Conservation (phyloP, 768 basidiomycete species). For the Pisolithus tinctorius region DNA sequence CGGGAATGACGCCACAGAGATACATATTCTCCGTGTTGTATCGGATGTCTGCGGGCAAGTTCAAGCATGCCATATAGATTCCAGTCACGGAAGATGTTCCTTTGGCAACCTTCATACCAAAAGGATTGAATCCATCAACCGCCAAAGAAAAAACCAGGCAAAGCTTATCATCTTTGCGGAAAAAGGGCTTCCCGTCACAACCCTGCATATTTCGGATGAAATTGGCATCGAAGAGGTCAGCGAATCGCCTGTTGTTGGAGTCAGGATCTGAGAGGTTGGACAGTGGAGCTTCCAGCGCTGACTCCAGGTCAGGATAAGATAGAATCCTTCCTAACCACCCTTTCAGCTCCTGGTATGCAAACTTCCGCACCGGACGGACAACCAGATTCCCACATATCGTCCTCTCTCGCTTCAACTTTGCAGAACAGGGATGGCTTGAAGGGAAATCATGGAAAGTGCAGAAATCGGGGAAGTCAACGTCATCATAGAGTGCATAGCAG, state of each 20-base stretch:
- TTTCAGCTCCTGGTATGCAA: slow-evolving; percentile 21
- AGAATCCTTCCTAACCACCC: slow-evolving; percentile 22
- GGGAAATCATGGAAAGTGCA: slow-evolving; percentile 13
- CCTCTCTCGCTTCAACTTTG: not conserved
- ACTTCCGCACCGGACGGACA: slow-evolving; percentile 7
- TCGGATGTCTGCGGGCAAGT: slow-evolving; percentile 28
- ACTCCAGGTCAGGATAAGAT: slow-evolving; percentile 20
- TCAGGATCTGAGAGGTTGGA: slow-evolving; percentile 7
- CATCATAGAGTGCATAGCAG: slow-evolving; percentile 20
- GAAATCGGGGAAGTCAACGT: slow-evolving; percentile 11
- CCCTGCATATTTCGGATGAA: slow-evolving; percentile 17
- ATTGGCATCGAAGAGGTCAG: slow-evolving; percentile 19
- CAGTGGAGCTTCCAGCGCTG: slow-evolving; percentile 15
- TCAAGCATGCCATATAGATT: slow-evolving; percentile 28
- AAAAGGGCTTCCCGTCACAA: slow-evolving; percentile 21
- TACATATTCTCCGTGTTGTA: too few relatives aligned
- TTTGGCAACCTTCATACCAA: slow-evolving; percentile 24
- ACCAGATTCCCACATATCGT: not conserved
- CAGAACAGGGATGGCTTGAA: slow-evolving; percentile 8
- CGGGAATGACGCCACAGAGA: slow-evolving; percentile 33
- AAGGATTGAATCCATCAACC: slow-evolving; percentile 7
- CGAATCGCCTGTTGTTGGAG: not conserved
- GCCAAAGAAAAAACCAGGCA: slow-evolving; percentile 23
- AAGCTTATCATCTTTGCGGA: slow-evolving; percentile 6
- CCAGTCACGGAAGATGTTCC: slow-evolving; percentile 15